Evolutionary conservation across 495 filamentous ascomycete genomes (phyloP).

Genomic region (Aspergillus taichungensis): DNA sequence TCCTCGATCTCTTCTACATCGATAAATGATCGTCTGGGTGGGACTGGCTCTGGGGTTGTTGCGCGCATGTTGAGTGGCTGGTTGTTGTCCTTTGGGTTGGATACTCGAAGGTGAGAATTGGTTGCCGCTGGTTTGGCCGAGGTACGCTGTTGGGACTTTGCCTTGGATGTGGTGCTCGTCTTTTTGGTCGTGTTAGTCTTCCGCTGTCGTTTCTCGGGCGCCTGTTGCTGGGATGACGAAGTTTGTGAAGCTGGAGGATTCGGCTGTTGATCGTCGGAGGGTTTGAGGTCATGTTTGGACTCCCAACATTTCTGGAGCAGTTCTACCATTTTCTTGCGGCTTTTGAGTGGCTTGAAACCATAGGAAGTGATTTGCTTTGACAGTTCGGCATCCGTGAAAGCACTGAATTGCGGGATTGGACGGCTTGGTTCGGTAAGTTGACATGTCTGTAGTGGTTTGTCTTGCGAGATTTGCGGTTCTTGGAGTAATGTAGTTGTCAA

Average conservation of each 20-base stretch:
- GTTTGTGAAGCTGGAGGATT: background rate
- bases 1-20: slow-evolving; percentile 55
- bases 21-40: slow-evolving; percentile 13
- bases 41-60: background rate
- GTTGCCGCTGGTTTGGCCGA: background rate
- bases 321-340: slow-evolving; percentile 60
- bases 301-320: slow-evolving; percentile 68
- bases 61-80: background rate
- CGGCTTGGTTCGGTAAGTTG: slow-evolving; percentile 7
- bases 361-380: slow-evolving; percentile 52
- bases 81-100: background rate
- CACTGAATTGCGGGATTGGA: slow-evolving; percentile 51
- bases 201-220: background rate
- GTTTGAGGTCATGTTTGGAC: slow-evolving; percentile 28
- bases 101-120: background rate
- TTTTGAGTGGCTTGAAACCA: slow-evolving; percentile 69
- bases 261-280: background rate
- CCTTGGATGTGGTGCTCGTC: slow-evolving; percentile 4
- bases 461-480: no score
- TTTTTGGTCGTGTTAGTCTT: slow-evolving; percentile 1
- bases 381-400: slow-evolving; percentile 56
- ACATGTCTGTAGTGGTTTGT: no score
- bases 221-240: slow-evolving; percentile 3
- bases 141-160: slow-evolving; percentile 3
- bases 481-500: no score